Conservation (phyloP, 1,284 basidiomycete genomes). For the Cutaneotrichosporon sp. region DNA sequence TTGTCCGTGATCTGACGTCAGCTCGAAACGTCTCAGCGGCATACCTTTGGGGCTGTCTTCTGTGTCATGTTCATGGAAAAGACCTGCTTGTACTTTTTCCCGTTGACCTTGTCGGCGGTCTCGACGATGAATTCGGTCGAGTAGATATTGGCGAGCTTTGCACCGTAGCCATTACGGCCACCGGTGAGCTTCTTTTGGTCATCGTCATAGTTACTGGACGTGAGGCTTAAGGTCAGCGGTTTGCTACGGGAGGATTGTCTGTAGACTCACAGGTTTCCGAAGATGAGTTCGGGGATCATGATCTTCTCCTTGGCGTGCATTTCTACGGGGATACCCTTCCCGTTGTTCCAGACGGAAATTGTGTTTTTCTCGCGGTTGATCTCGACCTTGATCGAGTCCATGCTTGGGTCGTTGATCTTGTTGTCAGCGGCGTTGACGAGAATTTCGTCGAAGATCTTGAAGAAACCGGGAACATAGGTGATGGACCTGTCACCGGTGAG, state of each 20-base stretch:
- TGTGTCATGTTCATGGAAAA: slow-evolving; percentile 93
- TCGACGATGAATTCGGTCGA: slow-evolving; percentile 96
- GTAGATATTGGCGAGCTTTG: slow-evolving; percentile 98
- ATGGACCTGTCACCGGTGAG: slow-evolving; percentile 56
- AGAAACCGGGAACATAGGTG: slow-evolving; percentile 94
- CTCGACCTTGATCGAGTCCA: slow-evolving; percentile 83
- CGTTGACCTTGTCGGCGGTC: slow-evolving; percentile 82
- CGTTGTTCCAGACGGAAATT: slow-evolving; percentile 95
- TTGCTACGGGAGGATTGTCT: too few species aligned
- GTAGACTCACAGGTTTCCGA: slow-evolving; percentile 68
- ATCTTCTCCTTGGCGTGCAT: slow-evolving; percentile 90
- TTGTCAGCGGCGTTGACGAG: slow-evolving; percentile 99
- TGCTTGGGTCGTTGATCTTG: slow-evolving; percentile 81
- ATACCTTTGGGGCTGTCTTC: slow-evolving; percentile 70
- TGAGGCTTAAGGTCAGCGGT: slow-evolving; percentile 53
- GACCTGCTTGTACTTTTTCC: slow-evolving; percentile 91
- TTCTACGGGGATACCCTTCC: slow-evolving; percentile 93
- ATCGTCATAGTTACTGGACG: slow-evolving; percentile 97
- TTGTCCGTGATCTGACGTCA: slow-evolving; percentile 72
- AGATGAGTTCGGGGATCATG: slow-evolving; percentile 97
- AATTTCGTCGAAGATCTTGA: slow-evolving; percentile 99
- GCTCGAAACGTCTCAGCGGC: not conserved
- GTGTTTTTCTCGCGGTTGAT: slow-evolving; percentile 78
- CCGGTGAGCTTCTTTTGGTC: slow-evolving; percentile 98
- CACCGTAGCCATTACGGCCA: slow-evolving; percentile 97